These are phyloP conservation scores for Lentithecium fluviatile DNA, from an alignment of 495 filamentous ascomycete genomes.

Conservation along the genomic window DNA sequence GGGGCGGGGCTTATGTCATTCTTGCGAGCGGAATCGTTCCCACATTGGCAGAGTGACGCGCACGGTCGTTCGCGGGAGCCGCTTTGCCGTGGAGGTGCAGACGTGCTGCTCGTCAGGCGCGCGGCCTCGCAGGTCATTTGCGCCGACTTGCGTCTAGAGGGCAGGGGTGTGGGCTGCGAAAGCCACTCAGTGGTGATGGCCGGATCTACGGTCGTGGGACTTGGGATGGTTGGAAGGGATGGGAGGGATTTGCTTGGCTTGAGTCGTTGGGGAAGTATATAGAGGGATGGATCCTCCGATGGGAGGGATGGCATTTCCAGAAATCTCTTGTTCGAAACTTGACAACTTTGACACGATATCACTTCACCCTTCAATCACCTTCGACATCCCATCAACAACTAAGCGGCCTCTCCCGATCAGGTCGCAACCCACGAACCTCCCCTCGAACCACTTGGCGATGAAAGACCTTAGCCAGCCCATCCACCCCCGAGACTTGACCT, in stretches of 20 bases:
- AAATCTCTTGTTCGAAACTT: no score
- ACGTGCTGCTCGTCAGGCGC: neutral
- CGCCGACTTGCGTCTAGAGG: no score
- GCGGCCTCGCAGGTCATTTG: no score
- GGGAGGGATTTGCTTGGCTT: neutral
- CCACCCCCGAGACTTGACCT: constrained; percentile 19
- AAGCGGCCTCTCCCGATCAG: neutral
- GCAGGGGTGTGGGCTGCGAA: no score
- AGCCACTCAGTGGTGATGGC: no score
- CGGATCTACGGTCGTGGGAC: no score
- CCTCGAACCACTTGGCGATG: constrained; percentile 17
- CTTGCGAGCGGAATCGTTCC: constrained; percentile 10
- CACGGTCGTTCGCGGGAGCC: constrained; percentile 6
- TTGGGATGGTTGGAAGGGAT: no score
- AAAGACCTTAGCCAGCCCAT: constrained; percentile 8
- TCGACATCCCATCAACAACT: neutral
- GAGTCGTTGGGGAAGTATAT: neutral
- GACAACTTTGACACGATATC: no score
- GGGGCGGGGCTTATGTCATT: constrained; percentile 17
- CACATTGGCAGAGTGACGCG: constrained; percentile 18
- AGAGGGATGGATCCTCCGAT: neutral
- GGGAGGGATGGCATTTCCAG: no score
- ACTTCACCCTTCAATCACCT: neutral
- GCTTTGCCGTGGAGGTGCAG: neutral
- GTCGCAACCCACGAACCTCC: constrained; percentile 20